A percentile compares a stretch with the other conserved stretches of the same genome.
phyloP scores from a whole-genome alignment of 2,329 filamentous ascomycete genomes.

The Ambrosiella cleistominuta region DNA sequence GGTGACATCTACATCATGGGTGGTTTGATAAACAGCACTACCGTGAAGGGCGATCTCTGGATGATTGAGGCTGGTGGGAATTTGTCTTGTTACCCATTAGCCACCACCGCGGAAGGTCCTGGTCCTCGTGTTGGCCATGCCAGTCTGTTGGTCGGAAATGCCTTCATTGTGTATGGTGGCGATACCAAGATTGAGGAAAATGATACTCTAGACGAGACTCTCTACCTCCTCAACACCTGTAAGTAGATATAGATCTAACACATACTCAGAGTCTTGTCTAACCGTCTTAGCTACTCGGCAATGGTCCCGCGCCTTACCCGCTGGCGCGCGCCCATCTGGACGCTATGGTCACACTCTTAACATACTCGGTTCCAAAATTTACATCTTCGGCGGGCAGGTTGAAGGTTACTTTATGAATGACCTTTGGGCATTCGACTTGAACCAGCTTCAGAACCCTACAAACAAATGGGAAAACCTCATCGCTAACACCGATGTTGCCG shows the following conservation, averaged over 20 bases:
- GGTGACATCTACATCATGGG: constrained; percentile 97
- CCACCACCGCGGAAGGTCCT: constrained; percentile 83
- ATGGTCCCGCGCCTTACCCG: constrained; percentile 87
- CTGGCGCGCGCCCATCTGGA: constrained; percentile 68
- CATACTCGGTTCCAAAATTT: constrained; percentile 91
- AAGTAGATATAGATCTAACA: constrained; percentile 27
- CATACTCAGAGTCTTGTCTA: background rate
- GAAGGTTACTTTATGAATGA: constrained; percentile 98
- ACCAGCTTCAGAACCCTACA: constrained; percentile 74
- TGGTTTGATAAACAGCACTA: constrained; percentile 82
- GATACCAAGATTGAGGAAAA: constrained; percentile 94
- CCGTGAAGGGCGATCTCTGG: constrained; percentile 94
- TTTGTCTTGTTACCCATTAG: constrained; percentile 79
- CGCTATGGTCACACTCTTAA: constrained; percentile 94
- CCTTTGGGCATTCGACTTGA: constrained; percentile 83
- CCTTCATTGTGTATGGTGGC: constrained; percentile 96
- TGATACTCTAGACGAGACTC: constrained; percentile 80
- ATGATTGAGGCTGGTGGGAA: constrained; percentile 82
- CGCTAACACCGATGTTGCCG: constrained; percentile 23
- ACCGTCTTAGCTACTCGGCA: constrained; percentile 63
- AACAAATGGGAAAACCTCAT: constrained; percentile 90
- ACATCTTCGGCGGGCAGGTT: constrained; percentile 92
- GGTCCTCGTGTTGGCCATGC: constrained; percentile 89
- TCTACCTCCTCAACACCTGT: constrained; percentile 97
- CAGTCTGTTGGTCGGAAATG: constrained; percentile 88